These are phyloP conservation scores for Paracorniculantispora psalliotae DNA, from an alignment of 2,329 filamentous ascomycete species.

Conservation along the genomic window DNA sequence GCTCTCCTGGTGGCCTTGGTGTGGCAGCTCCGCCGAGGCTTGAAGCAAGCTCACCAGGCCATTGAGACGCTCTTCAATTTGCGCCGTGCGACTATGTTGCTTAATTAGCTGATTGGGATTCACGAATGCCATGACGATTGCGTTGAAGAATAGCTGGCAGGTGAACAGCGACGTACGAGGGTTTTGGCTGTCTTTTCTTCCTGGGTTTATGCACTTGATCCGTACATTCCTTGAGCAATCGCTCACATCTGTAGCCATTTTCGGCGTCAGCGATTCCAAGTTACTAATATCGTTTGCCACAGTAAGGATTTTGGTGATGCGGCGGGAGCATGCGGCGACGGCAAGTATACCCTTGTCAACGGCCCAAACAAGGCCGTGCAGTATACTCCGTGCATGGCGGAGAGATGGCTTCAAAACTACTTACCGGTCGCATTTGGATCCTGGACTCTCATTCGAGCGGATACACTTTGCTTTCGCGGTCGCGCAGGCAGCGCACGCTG, in stretches of 20 bases:
- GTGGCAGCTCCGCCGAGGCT: constrained; percentile 34
- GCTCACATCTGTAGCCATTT: constrained; percentile 35
- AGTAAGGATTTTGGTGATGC: background rate
- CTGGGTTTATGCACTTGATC: constrained; percentile 44
- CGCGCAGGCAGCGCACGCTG: constrained; percentile 44
- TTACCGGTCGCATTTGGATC: constrained; percentile 43
- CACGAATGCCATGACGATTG: constrained; percentile 5
- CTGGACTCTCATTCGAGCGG: constrained; percentile 31
- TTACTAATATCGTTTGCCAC: background rate
- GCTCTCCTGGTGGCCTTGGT: background rate
- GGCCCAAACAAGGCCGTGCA: background rate
- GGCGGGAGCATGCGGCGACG: background rate
- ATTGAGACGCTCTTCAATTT: constrained; percentile 46
- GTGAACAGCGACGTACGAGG: constrained; percentile 38
- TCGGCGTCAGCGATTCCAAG: constrained; percentile 3
- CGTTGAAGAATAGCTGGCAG: background rate
- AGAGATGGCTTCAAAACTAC: constrained; percentile 5
- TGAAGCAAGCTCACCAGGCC: constrained; percentile 44
- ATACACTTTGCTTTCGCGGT: constrained; percentile 48
- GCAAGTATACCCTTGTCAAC: background rate
- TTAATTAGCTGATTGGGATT: constrained; percentile 1
- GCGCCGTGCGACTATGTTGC: constrained; percentile 38
- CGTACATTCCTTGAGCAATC: constrained; percentile 43
- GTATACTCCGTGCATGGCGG: background rate
- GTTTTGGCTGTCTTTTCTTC: constrained; percentile 46